phyloP scores from a whole-genome alignment of 2,329 filamentous ascomycete species.

The Pseudocercospora vitis region DNA sequence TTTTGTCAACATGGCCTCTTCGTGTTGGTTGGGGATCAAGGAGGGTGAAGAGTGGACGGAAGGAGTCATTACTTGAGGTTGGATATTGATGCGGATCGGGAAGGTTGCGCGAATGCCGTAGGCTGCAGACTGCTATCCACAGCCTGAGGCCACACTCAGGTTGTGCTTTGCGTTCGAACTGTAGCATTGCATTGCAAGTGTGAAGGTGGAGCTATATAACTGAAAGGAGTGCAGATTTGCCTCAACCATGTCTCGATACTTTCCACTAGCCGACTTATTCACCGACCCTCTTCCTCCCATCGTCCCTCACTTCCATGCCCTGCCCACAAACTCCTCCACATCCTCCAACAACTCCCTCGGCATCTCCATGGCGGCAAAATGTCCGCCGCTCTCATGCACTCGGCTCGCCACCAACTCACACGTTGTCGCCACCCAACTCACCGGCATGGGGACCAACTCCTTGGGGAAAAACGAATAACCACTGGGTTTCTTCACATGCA shows the following conservation, averaged over 20 bases:
- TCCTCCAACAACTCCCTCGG: constrained; percentile 36
- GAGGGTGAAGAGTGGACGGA: not conserved
- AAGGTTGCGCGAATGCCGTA: not conserved
- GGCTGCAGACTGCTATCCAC: too few relatives aligned
- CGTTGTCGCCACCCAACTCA: constrained; percentile 40
- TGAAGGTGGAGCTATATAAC: too few relatives aligned
- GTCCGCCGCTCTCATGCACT: constrained; percentile 42
- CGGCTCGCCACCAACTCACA: constrained; percentile 41
- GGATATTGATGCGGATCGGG: not conserved
- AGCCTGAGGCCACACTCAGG: too few relatives aligned
- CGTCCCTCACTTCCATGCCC: constrained; percentile 33
- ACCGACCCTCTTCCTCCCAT: too few relatives aligned
- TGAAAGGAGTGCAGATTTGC: too few relatives aligned
- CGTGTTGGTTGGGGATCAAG: not conserved
- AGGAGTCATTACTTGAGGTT: not conserved
- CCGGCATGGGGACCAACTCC: constrained; percentile 43
- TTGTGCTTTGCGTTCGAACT: too few relatives aligned
- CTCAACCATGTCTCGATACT: too few relatives aligned
- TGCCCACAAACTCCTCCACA: constrained; percentile 38
- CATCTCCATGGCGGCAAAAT: constrained; percentile 39
- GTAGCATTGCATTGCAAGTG: too few relatives aligned
- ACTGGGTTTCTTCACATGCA: constrained; percentile 43
- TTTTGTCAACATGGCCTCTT: not conserved
- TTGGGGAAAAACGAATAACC: constrained; percentile 48
- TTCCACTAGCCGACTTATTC: too few relatives aligned